Conservation (phyloP, 129 eudicot species). For the Oenanthe sinensis region DNA sequence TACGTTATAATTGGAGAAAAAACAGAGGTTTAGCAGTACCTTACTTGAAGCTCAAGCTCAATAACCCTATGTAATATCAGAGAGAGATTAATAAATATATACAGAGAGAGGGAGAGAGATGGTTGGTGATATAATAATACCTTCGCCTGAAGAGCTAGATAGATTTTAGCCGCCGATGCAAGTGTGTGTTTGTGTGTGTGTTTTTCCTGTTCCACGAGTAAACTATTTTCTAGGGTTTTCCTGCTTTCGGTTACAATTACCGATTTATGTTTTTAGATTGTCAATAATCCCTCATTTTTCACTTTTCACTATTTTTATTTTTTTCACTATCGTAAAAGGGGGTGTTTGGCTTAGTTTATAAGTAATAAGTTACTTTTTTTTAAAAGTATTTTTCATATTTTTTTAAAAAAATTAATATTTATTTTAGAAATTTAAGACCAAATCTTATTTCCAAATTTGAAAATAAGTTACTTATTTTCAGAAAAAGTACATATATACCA, state of each 20-base stretch:
- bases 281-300: too few species aligned
- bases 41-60: background rate
- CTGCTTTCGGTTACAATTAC: background rate
- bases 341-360: too few species aligned
- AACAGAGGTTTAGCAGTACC: background rate
- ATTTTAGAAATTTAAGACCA: too few species aligned
- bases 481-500: too few species aligned
- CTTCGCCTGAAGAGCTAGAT: background rate
- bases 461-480: too few species aligned
- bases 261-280: too few species aligned
- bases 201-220: background rate
- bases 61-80: background rate
- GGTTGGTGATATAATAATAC: background rate
- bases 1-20: background rate
- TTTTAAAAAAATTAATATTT: too few species aligned
- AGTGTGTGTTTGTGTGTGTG: background rate
- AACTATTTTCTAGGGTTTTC: constrained; percentile 1
- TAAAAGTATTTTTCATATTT: too few species aligned
- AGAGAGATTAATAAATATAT: background rate
- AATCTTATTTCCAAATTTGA: too few species aligned
- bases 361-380: too few species aligned
- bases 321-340: too few species aligned
- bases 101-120: background rate
- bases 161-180: constrained; percentile 1
- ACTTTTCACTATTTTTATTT: too few species aligned